phyloP scores from a whole-genome alignment of 768 basidiomycete species.

The Boletus bicolor region DNA sequence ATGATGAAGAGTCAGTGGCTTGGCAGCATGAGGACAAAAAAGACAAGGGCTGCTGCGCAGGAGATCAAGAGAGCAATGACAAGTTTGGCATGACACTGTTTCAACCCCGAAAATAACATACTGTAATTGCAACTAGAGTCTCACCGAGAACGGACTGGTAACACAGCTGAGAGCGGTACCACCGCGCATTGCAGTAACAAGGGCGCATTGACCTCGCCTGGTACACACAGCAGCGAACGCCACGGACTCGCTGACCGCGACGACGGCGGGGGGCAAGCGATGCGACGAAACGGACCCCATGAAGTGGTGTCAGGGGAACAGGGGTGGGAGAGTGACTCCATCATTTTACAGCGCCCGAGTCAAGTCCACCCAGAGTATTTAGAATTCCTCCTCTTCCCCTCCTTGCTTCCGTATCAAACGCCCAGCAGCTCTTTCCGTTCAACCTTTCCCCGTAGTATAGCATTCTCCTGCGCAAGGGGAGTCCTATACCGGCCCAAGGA shows the following conservation, averaged over 20 bases:
- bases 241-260: not conserved
- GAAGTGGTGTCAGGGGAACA: constrained; percentile 24
- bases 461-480: constrained; percentile 21
- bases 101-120: not conserved
- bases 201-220: not conserved
- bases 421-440: not conserved
- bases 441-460: constrained; percentile 13
- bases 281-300: constrained; percentile 22
- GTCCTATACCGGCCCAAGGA: constrained; percentile 29
- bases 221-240: not conserved
- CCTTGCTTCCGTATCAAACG: not conserved
- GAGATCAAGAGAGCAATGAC: not conserved
- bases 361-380: constrained; percentile 23
- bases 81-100: constrained; percentile 1
- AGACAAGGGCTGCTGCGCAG: constrained; percentile 1
- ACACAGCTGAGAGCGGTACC: not conserved
- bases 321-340: constrained; percentile 32
- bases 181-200: not conserved
- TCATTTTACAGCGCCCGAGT: constrained; percentile 32
- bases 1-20: not conserved
- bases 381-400: constrained; percentile 9
- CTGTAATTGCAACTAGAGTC: not conserved
- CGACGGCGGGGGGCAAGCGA: not conserved
- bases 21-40: not conserved
- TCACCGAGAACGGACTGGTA: not conserved